A percentile compares a stretch with the other conserved stretches of the same genome.
Conservation (phyloP, 2,329 filamentous ascomycete genomes). For the Ophiostoma triangulosporum region DNA sequence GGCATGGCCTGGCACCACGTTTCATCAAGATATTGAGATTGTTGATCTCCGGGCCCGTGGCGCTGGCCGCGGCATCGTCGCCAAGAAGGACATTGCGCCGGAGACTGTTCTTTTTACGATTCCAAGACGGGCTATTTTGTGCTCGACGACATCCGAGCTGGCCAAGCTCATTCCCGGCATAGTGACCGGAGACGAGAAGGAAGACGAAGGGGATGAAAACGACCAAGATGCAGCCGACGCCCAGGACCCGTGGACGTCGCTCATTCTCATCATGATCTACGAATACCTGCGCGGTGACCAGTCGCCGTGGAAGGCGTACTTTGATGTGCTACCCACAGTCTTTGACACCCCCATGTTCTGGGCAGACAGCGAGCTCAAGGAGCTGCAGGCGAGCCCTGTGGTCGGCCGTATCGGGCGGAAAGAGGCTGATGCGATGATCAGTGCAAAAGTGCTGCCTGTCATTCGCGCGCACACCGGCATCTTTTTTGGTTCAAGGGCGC, state of each 20-base stretch:
- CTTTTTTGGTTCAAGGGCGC: constrained; percentile 28
- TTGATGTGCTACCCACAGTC: constrained; percentile 53
- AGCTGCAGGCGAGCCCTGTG: constrained; percentile 68
- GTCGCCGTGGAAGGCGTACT: constrained; percentile 67
- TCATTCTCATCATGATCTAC: constrained; percentile 70
- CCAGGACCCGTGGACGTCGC: constrained; percentile 34
- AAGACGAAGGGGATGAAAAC: constrained; percentile 23
- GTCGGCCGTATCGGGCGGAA: constrained; percentile 61
- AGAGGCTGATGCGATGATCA: constrained; percentile 58
- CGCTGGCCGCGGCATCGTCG: constrained; percentile 51
- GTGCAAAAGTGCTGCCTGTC: constrained; percentile 35
- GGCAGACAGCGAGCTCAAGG: constrained; percentile 52
- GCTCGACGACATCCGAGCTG: constrained; percentile 57
- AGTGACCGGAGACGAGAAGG: constrained; percentile 14
- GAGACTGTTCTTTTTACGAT: constrained; percentile 73
- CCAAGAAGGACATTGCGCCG: constrained; percentile 52
- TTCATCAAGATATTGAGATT: constrained; percentile 39
- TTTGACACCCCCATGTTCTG: constrained; percentile 93
- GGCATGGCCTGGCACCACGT: constrained; percentile 35
- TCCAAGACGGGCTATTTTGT: constrained; percentile 58
- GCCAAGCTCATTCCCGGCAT: constrained; percentile 36
- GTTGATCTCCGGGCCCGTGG: constrained; percentile 35
- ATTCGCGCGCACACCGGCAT: constrained; percentile 30
- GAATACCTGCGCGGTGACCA: constrained; percentile 46
- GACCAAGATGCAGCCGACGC: constrained; percentile 26